These are phyloP conservation scores for Prunus salicina DNA, from an alignment of 306 rosid genomes.

Conservation along the genomic window DNA sequence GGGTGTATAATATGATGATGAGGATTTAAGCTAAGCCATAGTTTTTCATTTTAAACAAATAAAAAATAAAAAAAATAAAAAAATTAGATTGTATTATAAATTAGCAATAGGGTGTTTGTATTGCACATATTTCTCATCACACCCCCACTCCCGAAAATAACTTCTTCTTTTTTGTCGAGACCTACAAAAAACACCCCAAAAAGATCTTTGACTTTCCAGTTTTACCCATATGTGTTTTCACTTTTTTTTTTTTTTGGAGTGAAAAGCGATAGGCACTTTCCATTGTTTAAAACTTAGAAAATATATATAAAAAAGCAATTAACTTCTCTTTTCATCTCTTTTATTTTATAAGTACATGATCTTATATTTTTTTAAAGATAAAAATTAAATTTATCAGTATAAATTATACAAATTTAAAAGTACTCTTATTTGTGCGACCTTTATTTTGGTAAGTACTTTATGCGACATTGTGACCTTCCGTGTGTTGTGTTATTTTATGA, in stretches of 20 bases:
- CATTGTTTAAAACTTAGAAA: too few species aligned
- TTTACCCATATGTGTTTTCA: not conserved
- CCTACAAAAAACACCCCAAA: not conserved
- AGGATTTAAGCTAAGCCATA: slow-evolving; percentile 40
- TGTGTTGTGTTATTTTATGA: not conserved
- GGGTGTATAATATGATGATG: slow-evolving; percentile 31
- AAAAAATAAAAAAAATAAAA: too few species aligned
- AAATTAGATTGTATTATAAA: not conserved
- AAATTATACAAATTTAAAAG: too few species aligned
- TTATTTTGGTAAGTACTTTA: not conserved
- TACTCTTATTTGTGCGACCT: too few species aligned
- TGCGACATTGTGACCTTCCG: not conserved
- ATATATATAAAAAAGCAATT: too few species aligned
- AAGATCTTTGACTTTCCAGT: not conserved
- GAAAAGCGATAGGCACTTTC: too few species aligned
- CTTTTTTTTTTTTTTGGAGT: too few species aligned
- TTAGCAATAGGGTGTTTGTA: not conserved
- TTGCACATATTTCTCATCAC: not conserved
- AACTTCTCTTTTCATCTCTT: too few species aligned
- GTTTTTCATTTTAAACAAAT: not conserved
- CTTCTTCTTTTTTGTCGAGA: not conserved
- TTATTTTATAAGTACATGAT: too few species aligned
- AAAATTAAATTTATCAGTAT: too few species aligned
- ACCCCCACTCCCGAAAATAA: not conserved
- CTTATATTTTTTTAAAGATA: too few species aligned